A percentile compares a stretch with the other conserved stretches of the same genome.
Conservation (phyloP, 108 stramenopile species). For the Tribonema minus region DNA sequence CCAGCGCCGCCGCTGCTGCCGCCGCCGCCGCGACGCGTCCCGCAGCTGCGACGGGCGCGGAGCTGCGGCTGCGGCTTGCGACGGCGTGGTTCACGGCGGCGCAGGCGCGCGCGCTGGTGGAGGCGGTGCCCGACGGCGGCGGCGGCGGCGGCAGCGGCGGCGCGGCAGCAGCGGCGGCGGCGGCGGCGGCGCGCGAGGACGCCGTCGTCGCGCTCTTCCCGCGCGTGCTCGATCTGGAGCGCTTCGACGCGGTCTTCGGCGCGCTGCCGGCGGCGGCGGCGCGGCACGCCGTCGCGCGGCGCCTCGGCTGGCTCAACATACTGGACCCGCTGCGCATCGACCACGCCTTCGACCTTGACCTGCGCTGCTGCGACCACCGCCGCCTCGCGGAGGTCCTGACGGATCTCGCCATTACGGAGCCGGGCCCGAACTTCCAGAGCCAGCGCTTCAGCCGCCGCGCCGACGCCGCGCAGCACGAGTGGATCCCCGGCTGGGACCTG, state of each 20-base stretch:
- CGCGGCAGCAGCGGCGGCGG: too few relatives aligned
- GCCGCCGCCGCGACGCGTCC: not conserved
- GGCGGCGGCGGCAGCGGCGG: too few relatives aligned
- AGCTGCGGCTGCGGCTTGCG: slow-evolving; percentile 3
- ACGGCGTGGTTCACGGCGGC: slow-evolving; percentile 1
- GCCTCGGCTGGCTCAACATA: slow-evolving; percentile 26
- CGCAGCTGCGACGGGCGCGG: not conserved
- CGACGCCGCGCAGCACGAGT: slow-evolving; percentile 2
- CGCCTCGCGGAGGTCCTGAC: slow-evolving; percentile 11
- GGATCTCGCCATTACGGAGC: slow-evolving; percentile 19
- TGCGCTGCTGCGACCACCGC: slow-evolving; percentile 20
- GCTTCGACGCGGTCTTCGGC: slow-evolving; percentile 1
- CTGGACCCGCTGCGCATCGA: slow-evolving; percentile 7
- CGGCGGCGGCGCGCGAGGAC: slow-evolving; percentile 27
- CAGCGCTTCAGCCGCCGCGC: slow-evolving; percentile 28
- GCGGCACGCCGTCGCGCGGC: slow-evolving; percentile 1
- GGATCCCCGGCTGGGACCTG: slow-evolving; percentile 39
- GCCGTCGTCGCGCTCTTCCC: slow-evolving; percentile 16
- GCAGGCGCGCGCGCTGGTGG: not conserved
- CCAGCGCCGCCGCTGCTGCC: too few relatives aligned
- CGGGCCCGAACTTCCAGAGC: slow-evolving; percentile 31
- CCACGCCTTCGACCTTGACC: slow-evolving; percentile 17
- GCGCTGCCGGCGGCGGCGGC: not conserved
- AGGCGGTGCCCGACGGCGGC: not conserved
- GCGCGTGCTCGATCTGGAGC: slow-evolving; percentile 22